Evolutionary conservation across 805 yeast genomes (phyloP).

Genomic region (Candida coleopterorum): DNA sequence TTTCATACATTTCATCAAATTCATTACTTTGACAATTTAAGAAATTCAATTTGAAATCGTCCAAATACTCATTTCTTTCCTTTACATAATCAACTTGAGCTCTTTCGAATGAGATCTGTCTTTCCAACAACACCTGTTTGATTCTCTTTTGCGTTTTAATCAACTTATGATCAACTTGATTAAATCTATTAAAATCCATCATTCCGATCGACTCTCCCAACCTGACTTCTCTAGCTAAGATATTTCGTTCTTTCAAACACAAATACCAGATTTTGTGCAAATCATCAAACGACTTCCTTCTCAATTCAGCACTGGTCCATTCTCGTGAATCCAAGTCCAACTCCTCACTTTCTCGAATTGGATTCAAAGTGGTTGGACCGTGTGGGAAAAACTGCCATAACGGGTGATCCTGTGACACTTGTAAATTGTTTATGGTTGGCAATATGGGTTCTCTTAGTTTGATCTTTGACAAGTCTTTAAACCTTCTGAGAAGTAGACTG

Average conservation of each 20-base stretch:
- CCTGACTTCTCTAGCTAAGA: slow-evolving; percentile 69
- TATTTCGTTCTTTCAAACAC: slow-evolving; percentile 77
- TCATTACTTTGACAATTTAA: slow-evolving; percentile 49
- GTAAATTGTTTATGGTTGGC: slow-evolving; percentile 71
- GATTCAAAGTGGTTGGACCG: slow-evolving; percentile 45
- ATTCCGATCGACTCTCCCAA: slow-evolving; percentile 36
- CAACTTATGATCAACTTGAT: slow-evolving; percentile 35
- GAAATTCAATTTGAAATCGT: slow-evolving; percentile 56
- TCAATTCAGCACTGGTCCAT: slow-evolving; percentile 84
- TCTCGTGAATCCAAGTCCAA: slow-evolving; percentile 56
- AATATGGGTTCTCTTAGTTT: slow-evolving; percentile 75
- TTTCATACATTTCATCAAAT: slow-evolving; percentile 55
- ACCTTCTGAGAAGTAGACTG: background rate
- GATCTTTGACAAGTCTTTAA: slow-evolving; percentile 29
- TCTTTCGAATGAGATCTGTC: slow-evolving; percentile 65
- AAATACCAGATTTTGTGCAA: slow-evolving; percentile 89
- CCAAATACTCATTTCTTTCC: slow-evolving; percentile 45
- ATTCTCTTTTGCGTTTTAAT: slow-evolving; percentile 47
- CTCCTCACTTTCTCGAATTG: slow-evolving; percentile 52
- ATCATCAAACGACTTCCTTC: slow-evolving; percentile 89
- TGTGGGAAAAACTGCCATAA: slow-evolving; percentile 83
- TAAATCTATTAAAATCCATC: slow-evolving; percentile 10
- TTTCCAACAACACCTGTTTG: slow-evolving; percentile 81
- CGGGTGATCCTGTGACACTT: slow-evolving; percentile 82
- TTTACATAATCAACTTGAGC: slow-evolving; percentile 45